Percentiles rank a stretch among this genome's conserved stretches.
Conservation (phyloP, 169 alveolate genomes). For the Cryptosporidium meleagridis region DNA sequence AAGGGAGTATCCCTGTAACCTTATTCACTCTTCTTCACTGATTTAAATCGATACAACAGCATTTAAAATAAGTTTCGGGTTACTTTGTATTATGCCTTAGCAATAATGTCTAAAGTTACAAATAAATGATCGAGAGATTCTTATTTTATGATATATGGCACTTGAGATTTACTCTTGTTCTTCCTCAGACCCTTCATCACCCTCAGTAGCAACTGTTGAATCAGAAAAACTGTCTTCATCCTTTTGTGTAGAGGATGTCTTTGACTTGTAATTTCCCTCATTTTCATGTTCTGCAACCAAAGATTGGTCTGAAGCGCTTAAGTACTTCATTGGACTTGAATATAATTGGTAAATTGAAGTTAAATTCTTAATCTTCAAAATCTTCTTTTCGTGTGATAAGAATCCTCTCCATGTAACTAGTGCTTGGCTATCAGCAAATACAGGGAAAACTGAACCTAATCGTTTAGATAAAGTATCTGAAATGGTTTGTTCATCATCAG, state of each 20-base stretch:
- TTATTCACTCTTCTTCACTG: neutral
- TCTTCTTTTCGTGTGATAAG: constrained; percentile 29
- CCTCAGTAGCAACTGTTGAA: constrained; percentile 3
- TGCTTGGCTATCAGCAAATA: constrained; percentile 41
- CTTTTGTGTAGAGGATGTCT: neutral
- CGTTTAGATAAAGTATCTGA: neutral
- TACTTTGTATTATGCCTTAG: neutral
- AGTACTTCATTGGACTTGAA: constrained; percentile 31
- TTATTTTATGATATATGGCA: neutral
- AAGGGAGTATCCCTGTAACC: neutral
- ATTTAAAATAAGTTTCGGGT: neutral
- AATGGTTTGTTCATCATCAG: constrained; percentile 19
- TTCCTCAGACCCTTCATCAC: constrained; percentile 23
- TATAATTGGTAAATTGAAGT: constrained; percentile 20
- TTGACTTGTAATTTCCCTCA: neutral
- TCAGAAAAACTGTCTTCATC: constrained; percentile 11
- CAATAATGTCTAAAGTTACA: neutral
- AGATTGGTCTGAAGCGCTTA: constrained; percentile 44
- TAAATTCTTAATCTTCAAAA: neutral
- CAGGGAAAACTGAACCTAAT: constrained; percentile 54
- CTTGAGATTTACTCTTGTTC: neutral
- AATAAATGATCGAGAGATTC: neutral
- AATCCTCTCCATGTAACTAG: constrained; percentile 20
- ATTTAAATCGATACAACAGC: neutral
- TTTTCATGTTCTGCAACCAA: constrained; percentile 14